Percentiles rank a stretch among this genome's conserved stretches.
Conservation (phyloP, 371 early-diverging fungal genomes). For the Phascolomyces articulosus region DNA sequence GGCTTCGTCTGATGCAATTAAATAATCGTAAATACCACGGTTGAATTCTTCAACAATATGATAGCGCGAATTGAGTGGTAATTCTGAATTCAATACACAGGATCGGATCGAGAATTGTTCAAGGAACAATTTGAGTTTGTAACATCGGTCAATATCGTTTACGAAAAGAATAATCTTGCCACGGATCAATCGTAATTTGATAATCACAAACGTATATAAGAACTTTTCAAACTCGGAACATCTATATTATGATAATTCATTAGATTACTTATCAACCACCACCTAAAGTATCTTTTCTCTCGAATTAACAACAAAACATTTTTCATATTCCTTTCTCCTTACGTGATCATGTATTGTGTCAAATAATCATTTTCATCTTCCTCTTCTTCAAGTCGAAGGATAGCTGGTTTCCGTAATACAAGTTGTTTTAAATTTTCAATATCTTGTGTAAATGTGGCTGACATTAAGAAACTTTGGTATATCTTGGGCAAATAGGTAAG, state of each 20-base stretch:
- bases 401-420: slow-evolving; percentile 81
- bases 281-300: too few relatives aligned
- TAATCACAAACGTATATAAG: slow-evolving; percentile 84
- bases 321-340: slow-evolving; percentile 1
- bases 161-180: slow-evolving; percentile 95
- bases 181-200: slow-evolving; percentile 87
- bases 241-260: slow-evolving; percentile 25
- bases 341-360: slow-evolving; percentile 77
- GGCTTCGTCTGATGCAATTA: slow-evolving; percentile 95
- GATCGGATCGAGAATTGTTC: slow-evolving; percentile 93
- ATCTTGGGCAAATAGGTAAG: slow-evolving; percentile 77
- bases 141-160: slow-evolving; percentile 91
- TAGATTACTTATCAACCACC: too few relatives aligned
- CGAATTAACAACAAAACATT: neutral
- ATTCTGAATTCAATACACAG: slow-evolving; percentile 92
- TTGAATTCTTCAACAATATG: slow-evolving; percentile 98
- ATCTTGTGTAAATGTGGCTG: slow-evolving; percentile 86
- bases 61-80: slow-evolving; percentile 87
- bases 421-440: slow-evolving; percentile 84
- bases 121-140: slow-evolving; percentile 89
- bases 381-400: slow-evolving; percentile 84
- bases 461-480: slow-evolving; percentile 89
- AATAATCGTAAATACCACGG: slow-evolving; percentile 93
- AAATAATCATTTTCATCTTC: slow-evolving; percentile 65
- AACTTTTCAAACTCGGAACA: slow-evolving; percentile 90